Conservation (phyloP, 1,139 yeast genomes). For the Candida sojae region DNA sequence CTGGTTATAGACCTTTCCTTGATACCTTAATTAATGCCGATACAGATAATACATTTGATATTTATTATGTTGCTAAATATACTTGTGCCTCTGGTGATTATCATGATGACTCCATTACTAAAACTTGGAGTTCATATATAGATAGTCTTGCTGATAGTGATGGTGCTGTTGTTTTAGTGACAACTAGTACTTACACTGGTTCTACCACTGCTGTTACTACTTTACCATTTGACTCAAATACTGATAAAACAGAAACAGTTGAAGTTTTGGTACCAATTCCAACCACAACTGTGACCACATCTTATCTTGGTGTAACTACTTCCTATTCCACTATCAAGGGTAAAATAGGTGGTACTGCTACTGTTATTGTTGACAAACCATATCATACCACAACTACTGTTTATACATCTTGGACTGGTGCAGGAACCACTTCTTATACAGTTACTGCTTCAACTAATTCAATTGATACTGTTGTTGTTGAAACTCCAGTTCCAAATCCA, state of each 20-base stretch:
- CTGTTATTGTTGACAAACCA: slow-evolving; percentile 20
- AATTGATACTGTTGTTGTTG: slow-evolving; percentile 13
- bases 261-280: no score
- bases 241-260: slow-evolving; percentile 19
- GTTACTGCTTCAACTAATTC: not conserved
- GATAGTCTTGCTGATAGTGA: slow-evolving; percentile 17
- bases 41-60: not conserved
- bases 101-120: not conserved
- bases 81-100: not conserved
- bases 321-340: slow-evolving; percentile 13
- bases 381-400: slow-evolving; percentile 10
- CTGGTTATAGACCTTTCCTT: slow-evolving; percentile 28
- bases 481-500: no score
- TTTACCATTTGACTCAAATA: slow-evolving; percentile 12
- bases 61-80: not conserved
- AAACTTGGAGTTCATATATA: slow-evolving; percentile 12
- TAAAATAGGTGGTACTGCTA: slow-evolving; percentile 17
- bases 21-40: not conserved
- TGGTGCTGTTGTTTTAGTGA: slow-evolving; percentile 15
- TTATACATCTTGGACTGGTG: slow-evolving; percentile 20
- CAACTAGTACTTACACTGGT: not conserved
- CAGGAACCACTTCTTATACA: slow-evolving; percentile 12
- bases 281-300: slow-evolving; percentile 16
- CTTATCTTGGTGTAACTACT: slow-evolving; percentile 14
- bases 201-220: slow-evolving; percentile 20